A percentile compares a stretch with the other conserved stretches of the same genome.
These are phyloP conservation scores for Fonsecaea multimorphosa DNA, from an alignment of 2,329 filamentous ascomycete species.

Conservation along the genomic window DNA sequence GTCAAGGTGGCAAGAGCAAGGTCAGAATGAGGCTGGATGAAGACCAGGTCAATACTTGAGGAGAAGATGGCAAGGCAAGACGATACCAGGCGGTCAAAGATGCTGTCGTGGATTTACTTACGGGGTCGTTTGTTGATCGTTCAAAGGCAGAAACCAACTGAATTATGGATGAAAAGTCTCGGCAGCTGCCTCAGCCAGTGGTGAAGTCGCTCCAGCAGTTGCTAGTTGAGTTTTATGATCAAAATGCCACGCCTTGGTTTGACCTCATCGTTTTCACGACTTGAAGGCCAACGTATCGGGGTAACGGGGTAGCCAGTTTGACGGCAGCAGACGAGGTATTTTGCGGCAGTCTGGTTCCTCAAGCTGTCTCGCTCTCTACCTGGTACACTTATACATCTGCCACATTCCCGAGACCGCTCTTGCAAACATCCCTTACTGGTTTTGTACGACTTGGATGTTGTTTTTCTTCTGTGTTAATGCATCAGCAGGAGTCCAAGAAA, in stretches of 20 bases:
- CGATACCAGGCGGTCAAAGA: background rate
- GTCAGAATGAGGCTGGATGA: background rate
- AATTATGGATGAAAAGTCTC: background rate
- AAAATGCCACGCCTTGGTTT: background rate
- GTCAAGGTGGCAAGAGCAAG: background rate
- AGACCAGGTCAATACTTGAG: background rate
- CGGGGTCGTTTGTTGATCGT: background rate
- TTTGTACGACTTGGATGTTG: conserved; percentile 57
- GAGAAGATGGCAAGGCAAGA: background rate
- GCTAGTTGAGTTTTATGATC: background rate
- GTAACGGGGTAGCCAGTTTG: background rate
- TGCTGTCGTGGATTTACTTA: background rate
- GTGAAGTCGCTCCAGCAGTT: background rate
- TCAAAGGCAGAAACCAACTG: background rate
- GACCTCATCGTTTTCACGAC: background rate
- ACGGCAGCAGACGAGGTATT: background rate
- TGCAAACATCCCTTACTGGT: conserved; percentile 32
- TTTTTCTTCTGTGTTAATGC: conserved; percentile 52
- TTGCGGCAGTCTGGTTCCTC: background rate
- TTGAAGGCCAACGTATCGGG: background rate
- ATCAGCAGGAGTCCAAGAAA: conserved; percentile 11
- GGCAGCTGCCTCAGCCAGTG: background rate
- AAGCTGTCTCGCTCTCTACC: background rate
- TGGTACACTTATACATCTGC: background rate
- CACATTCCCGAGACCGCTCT: background rate